Percentiles rank a stretch among this genome's conserved stretches.
Evolutionary conservation across 257 asterid genomes (phyloP).

Genomic region (Solanum stenotomum): DNA sequence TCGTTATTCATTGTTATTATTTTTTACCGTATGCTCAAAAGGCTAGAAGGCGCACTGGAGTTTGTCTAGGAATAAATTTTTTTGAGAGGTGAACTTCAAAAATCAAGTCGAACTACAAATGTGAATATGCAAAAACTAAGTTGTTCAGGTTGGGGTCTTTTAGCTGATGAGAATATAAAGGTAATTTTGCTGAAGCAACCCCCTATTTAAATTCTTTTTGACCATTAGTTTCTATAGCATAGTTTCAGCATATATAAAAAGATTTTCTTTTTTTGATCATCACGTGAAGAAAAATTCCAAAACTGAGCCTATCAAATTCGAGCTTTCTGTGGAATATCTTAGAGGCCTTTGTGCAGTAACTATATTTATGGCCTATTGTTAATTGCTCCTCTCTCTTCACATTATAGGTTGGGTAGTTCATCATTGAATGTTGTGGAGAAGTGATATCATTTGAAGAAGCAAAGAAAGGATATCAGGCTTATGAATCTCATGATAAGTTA

Average conservation of each 20-base stretch:
- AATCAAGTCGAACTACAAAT: conserved; percentile 28
- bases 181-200: conserved; percentile 22
- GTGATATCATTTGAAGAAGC: conserved; percentile 77
- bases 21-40: neutral
- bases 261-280: neutral
- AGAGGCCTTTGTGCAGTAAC: neutral
- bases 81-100: too few relatives aligned
- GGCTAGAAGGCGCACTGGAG: neutral
- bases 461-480: conserved; percentile 50
- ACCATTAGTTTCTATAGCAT: neutral
- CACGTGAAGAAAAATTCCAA: neutral
- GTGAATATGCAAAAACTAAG: conserved; percentile 57
- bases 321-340: neutral
- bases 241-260: neutral
- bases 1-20: neutral
- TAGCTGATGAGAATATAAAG: conserved; percentile 58
- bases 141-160: conserved; percentile 88
- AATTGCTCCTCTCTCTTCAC: conserved; percentile 5
- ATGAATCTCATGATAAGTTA: conserved; percentile 64
- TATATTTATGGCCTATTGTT: neutral
- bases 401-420: conserved; percentile 71
- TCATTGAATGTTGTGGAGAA: conserved; percentile 88
- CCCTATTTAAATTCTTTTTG: neutral
- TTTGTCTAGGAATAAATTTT: too few relatives aligned
- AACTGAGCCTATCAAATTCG: neutral